Evolutionary conservation across 495 filamentous ascomycete species (phyloP).

Genomic region (Penicillium psychrofluorescens): DNA sequence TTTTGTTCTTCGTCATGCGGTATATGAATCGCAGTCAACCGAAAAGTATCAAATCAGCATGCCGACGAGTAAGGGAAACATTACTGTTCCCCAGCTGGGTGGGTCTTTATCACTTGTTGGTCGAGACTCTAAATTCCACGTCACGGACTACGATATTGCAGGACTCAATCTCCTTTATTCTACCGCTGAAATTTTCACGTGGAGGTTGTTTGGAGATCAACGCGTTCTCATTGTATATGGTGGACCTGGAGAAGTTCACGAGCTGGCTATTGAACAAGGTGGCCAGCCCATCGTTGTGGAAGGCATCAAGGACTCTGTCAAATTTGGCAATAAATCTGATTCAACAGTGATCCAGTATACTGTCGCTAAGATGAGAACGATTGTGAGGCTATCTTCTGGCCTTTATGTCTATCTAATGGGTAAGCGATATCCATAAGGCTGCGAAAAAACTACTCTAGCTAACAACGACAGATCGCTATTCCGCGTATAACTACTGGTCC

Average conservation of each 20-base stretch:
- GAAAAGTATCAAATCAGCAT: constrained; percentile 56
- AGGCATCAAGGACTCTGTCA: constrained; percentile 29
- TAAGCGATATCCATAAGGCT: constrained; percentile 7
- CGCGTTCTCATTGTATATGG: constrained; percentile 68
- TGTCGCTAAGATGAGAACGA: constrained; percentile 39
- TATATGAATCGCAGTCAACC: constrained; percentile 48
- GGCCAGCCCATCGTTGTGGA: constrained; percentile 40
- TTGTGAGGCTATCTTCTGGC: constrained; percentile 44
- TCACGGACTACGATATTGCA: constrained; percentile 65
- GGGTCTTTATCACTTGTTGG: constrained; percentile 54
- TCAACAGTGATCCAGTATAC: constrained; percentile 53
- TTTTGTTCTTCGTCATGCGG: constrained; percentile 58
- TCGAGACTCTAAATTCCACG: constrained; percentile 68
- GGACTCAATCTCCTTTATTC: constrained; percentile 64
- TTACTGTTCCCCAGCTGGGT: constrained; percentile 58
- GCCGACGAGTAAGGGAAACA: constrained; percentile 50
- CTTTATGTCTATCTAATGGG: constrained; percentile 49
- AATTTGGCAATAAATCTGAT: constrained; percentile 33
- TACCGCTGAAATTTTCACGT: constrained; percentile 69
- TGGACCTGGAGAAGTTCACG: constrained; percentile 60
- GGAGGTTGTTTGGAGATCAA: constrained; percentile 50
- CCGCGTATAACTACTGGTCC: constrained; percentile 72
- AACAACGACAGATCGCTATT: constrained; percentile 47
- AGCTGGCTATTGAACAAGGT: constrained; percentile 47
- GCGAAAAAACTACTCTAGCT: not conserved